Evolutionary conservation across 106 monocot genomes (phyloP), one percentile per base, ranked within the genome.

Genomic region (Dendrobium nobile): DNA sequence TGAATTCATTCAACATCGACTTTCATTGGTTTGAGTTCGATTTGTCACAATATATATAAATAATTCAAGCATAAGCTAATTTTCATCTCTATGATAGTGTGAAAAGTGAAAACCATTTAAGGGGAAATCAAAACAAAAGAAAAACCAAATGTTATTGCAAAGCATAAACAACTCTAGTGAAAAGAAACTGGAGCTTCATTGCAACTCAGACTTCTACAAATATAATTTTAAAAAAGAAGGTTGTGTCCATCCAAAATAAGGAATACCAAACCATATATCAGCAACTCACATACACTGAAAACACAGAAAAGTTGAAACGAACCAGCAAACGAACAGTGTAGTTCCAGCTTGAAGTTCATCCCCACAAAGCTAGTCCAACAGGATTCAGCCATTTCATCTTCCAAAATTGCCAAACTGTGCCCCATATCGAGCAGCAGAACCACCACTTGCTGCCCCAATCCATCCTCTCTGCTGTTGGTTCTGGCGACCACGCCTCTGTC

Each of bases 381-480:
- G 24, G 64, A 65, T 24, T 65, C 64, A 22, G 64, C 24, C 4
- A 70, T 74, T 74, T 44, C 33, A 74, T 44, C 74, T 43, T 41
- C 43, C 42, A 74, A 44, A 74, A 42, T 26, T 43, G 19, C 74
- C 74, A 22, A 74, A 74, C 41, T 19, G 41, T 20, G 74, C n/a
- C 4, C 43, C 74, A 33, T 70, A 70, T 28, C 70, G 70, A 37
- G 37, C 13, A 37, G 33, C 10, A 43, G 74, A 43, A 42, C 74
- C 43, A 9, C 20, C 41, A 44, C 42, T 22, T 43, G 74, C 44
- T 41, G n/a, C 41, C 7, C 76, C 76, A 51, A 47, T 26, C 13
- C 76, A 45, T 27, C 76, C 76, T 76, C 76, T 24, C 48, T 47
- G 76, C 48, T 16, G 76, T 19, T 41, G 48, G 20, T 41, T 20